Base-by-base conservation (phyloP, 306 rosid genomes). In the Lathyrus tuberosus region DNA sequence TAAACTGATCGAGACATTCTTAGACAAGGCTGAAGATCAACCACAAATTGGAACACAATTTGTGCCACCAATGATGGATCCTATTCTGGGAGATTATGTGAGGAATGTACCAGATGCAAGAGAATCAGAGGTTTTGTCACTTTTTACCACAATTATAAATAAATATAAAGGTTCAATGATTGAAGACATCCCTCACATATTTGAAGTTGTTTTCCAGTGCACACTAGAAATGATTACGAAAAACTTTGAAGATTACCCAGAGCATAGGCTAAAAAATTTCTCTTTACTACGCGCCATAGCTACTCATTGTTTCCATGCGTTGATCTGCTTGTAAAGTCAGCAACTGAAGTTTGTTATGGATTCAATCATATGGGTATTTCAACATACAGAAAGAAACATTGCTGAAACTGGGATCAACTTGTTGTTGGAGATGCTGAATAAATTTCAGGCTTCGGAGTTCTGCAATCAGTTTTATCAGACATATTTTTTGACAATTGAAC, bases 241-340 rank as follows among this genome's bases (percentile, higher is more conserved):
- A n/a, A n/a, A n/a, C n/a, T n/a, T n/a, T n/a, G n/a, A 94, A 86
- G 99, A 94, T 80, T 94, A 94, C 78, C 99, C 97, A 0, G 97
- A 94, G 84, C 97, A 94, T 81, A 90, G 97, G 65, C 89, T 94
- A 14, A 94, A 88, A 81, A 91, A 91, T 78, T 94, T 94, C 81
- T 94, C 99, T 12, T 79, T 94, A 38, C 95, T 94, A 1, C 86
- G 96, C 58, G 96, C 99, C 71, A 94, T 94, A 58, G 97, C 96
- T 18, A 86, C 97, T 4, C 81, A 85, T 78, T 94, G 98, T 84
- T 94, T 94, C 71, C 88, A 87, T 42, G 99, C 99, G 5, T 78
- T 94, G 75, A 85, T 94, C 76, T 84, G 75, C 62, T 71, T 94
- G 58, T 94, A 97, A 35, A 87, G 91, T 83, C 95, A 90, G 98